A percentile compares a stretch with the other conserved stretches of the same genome.
Conservation (phyloP, 768 basidiomycete species). For the Mycena alexandri region DNA sequence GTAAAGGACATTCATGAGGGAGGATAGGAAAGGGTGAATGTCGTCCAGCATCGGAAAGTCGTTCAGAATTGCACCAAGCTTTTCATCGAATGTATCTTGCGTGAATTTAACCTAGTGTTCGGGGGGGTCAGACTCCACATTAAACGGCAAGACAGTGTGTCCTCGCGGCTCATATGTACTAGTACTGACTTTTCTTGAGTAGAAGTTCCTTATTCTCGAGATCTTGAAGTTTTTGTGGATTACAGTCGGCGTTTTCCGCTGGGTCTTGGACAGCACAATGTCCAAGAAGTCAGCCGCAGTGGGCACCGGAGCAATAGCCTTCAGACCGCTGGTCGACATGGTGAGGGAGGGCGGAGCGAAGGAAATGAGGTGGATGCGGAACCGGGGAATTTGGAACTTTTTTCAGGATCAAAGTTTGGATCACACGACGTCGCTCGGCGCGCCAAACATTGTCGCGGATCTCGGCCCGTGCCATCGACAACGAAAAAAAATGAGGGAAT, state of each 20-base stretch:
- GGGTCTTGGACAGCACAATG: slow-evolving; percentile 93
- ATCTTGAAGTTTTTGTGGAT: slow-evolving; percentile 99
- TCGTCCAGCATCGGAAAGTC: slow-evolving; percentile 99
- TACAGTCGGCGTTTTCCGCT: slow-evolving; percentile 97
- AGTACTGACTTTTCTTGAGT: slow-evolving; percentile 84
- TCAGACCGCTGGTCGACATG: slow-evolving; percentile 91
- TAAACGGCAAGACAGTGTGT: no score
- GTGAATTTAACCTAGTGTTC: slow-evolving; percentile 86
- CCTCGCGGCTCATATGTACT: no score
- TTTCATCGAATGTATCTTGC: slow-evolving; percentile 96
- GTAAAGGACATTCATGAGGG: slow-evolving; percentile 97
- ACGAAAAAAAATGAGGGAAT: no score
- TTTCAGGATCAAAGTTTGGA: slow-evolving; percentile 3
- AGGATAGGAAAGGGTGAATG: slow-evolving; percentile 95
- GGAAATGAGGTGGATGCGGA: not conserved
- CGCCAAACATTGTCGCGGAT: no score
- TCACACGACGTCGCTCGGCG: not conserved
- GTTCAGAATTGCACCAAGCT: slow-evolving; percentile 90
- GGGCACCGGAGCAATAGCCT: slow-evolving; percentile 98
- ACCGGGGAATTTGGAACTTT: slow-evolving; percentile 9
- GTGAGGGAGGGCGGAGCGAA: not conserved
- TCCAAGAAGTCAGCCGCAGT: slow-evolving; percentile 95
- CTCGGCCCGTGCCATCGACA: no score
- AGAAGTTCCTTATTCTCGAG: slow-evolving; percentile 96
- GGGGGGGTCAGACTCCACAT: no score